These are phyloP conservation scores for Ramaria rubella DNA, from an alignment of 768 basidiomycete genomes.

Conservation along the genomic window DNA sequence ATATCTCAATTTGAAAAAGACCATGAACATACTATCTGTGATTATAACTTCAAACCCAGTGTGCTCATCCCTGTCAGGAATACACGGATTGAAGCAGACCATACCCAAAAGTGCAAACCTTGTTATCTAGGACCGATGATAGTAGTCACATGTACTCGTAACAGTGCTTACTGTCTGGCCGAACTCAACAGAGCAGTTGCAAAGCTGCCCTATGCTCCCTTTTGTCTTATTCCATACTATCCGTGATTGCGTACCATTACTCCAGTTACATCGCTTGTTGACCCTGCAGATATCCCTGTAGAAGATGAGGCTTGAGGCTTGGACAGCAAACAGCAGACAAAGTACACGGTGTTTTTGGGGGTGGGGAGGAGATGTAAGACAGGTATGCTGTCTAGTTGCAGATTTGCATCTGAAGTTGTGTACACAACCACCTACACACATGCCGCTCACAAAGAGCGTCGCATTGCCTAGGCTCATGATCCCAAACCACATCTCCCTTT, in stretches of 20 bases:
- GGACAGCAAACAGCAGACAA: not conserved
- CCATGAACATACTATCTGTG: not conserved
- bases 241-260: conserved; percentile 1
- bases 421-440: not conserved
- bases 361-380: not conserved
- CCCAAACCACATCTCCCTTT: too few relatives aligned
- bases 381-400: not conserved
- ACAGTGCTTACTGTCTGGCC: conserved; percentile 21
- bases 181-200: conserved; percentile 22
- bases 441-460: too few relatives aligned
- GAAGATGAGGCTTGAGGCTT: too few relatives aligned
- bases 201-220: conserved; percentile 15
- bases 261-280: conserved; percentile 1
- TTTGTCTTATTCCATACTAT: conserved; percentile 20
- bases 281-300: not conserved
- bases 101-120: conserved; percentile 21
- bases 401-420: not conserved
- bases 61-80: conserved; percentile 20
- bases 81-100: conserved; percentile 10
- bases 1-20: conserved; percentile 6
- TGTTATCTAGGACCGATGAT: conserved; percentile 24
- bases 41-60: not conserved
- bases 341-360: not conserved
- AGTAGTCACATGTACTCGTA: conserved; percentile 17
- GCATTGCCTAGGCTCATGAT: too few relatives aligned